A percentile compares a stretch with the other conserved stretches of the same genome.
These are phyloP conservation scores for Penicillium sp. DNA, from an alignment of 2,329 filamentous ascomycete species.

Conservation along the genomic window DNA sequence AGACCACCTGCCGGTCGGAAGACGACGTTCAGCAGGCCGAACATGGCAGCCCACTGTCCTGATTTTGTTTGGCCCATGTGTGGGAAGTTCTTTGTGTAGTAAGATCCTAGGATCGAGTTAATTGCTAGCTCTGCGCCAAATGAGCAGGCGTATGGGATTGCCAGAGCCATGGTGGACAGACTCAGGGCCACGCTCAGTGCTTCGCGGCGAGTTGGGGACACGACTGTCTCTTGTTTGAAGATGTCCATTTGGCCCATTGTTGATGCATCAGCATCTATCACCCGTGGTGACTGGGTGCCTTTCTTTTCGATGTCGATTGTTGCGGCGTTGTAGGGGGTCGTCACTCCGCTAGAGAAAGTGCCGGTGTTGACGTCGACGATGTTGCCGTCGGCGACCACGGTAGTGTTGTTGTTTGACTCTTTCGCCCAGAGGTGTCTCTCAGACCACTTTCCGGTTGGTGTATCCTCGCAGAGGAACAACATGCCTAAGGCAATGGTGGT, in stretches of 20 bases:
- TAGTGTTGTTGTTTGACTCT: slow-evolving; percentile 28
- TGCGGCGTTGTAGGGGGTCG: slow-evolving; percentile 18
- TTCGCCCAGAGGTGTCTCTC: slow-evolving; percentile 62
- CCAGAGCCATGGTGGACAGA: slow-evolving; percentile 52
- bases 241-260: slow-evolving; percentile 49
- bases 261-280: slow-evolving; percentile 39
- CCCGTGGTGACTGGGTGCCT: slow-evolving; percentile 22
- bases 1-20: slow-evolving; percentile 50
- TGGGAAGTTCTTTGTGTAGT: slow-evolving; percentile 57
- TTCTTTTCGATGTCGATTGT: slow-evolving; percentile 34
- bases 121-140: slow-evolving; percentile 61
- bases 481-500: slow-evolving; percentile 64
- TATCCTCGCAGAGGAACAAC: slow-evolving; percentile 73
- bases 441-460: slow-evolving; percentile 77
- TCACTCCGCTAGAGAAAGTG: slow-evolving; percentile 18
- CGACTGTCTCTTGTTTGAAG: slow-evolving; percentile 57
- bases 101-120: slow-evolving; percentile 59
- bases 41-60: slow-evolving; percentile 56
- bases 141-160: slow-evolving; percentile 57
- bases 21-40: slow-evolving; percentile 51
- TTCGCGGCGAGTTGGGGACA: slow-evolving; percentile 62
- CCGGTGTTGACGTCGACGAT: slow-evolving; percentile 30
- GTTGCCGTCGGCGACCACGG: slow-evolving; percentile 21
- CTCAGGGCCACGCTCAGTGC: slow-evolving; percentile 61
- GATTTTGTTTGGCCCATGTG: slow-evolving; percentile 53